Evolutionary conservation across 1,284 basidiomycete genomes (phyloP).

Genomic region (Papiliotrema terrestris): DNA sequence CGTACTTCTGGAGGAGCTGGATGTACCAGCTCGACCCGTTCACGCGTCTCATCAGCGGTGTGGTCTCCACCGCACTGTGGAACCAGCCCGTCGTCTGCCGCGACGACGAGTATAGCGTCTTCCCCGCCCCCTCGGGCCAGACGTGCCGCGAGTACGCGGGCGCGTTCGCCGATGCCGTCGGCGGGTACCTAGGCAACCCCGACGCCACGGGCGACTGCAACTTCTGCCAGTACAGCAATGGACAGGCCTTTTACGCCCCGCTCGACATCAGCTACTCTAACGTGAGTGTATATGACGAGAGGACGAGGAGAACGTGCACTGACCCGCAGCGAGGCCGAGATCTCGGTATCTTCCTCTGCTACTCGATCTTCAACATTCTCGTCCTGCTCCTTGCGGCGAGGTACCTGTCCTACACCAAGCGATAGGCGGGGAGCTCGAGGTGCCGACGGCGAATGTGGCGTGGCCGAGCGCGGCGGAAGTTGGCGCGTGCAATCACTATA

Average conservation of each 20-base stretch:
- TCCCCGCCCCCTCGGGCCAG: constrained; percentile 69
- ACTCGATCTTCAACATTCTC: constrained; percentile 64
- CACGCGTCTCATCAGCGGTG: constrained; percentile 64
- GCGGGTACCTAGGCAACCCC: constrained; percentile 77
- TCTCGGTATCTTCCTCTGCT: constrained; percentile 9
- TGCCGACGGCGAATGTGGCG: not conserved
- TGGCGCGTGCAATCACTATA: too few species aligned
- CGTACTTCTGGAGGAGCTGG: constrained; percentile 69
- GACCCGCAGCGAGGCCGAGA: constrained; percentile 5
- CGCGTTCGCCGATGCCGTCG: constrained; percentile 60
- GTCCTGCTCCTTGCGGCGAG: constrained; percentile 70
- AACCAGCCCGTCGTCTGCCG: constrained; percentile 67
- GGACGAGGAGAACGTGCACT: not conserved
- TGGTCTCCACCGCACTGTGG: constrained; percentile 76
- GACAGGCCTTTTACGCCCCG: constrained; percentile 29
- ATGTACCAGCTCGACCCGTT: constrained; percentile 50
- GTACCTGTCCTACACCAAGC: constrained; percentile 54
- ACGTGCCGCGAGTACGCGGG: constrained; percentile 70
- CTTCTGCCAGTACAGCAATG: constrained; percentile 42
- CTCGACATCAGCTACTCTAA: constrained; percentile 65
- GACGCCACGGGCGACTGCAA: constrained; percentile 44
- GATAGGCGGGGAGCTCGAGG: constrained; percentile 10
- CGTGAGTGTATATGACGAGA: not conserved
- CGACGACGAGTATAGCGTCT: constrained; percentile 63
- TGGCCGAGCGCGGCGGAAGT: too few species aligned